A percentile compares a stretch with the other conserved stretches of the same genome.
Evolutionary conservation across 345 rosid species (phyloP).

Genomic region (Physaria fendleri): DNA sequence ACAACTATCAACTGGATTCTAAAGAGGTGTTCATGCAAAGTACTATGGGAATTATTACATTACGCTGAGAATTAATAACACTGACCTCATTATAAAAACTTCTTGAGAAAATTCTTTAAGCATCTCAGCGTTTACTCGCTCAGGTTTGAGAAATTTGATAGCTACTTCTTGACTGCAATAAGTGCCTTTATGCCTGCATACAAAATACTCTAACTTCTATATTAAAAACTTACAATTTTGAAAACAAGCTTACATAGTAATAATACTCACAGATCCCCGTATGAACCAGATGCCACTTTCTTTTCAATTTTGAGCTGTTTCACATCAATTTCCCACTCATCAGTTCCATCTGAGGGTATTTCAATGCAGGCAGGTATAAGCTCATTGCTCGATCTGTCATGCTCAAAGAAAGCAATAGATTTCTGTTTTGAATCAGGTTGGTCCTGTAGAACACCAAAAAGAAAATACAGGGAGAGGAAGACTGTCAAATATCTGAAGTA

Average conservation of each 20-base stretch:
- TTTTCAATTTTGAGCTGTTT: conserved; percentile 61
- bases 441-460: conserved; percentile 44
- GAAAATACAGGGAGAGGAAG: conserved; percentile 12
- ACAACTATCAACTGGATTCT: background rate
- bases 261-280: conserved; percentile 81
- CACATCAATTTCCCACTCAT: conserved; percentile 91
- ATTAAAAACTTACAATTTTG: background rate
- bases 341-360: conserved; percentile 84
- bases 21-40: background rate
- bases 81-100: conserved; percentile 91
- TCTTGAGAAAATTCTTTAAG: conserved; percentile 87
- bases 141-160: conserved; percentile 80
- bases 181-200: conserved; percentile 72
- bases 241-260: background rate
- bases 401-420: conserved; percentile 40
- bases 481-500: conserved; percentile 4
- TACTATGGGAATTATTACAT: background rate
- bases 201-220: conserved; percentile 8
- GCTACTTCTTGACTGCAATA: conserved; percentile 98
- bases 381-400: conserved; percentile 36
- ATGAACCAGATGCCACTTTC: conserved; percentile 88
- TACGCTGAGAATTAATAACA: conserved; percentile 6
- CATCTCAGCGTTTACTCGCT: conserved; percentile 63
- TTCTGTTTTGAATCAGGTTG: conserved; percentile 40
- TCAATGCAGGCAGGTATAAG: conserved; percentile 55